Evolutionary conservation across 139 green algal genomes (phyloP), one percentile per base, ranked within the genome.

Genomic region (Tetratostichococcus sp.): DNA sequence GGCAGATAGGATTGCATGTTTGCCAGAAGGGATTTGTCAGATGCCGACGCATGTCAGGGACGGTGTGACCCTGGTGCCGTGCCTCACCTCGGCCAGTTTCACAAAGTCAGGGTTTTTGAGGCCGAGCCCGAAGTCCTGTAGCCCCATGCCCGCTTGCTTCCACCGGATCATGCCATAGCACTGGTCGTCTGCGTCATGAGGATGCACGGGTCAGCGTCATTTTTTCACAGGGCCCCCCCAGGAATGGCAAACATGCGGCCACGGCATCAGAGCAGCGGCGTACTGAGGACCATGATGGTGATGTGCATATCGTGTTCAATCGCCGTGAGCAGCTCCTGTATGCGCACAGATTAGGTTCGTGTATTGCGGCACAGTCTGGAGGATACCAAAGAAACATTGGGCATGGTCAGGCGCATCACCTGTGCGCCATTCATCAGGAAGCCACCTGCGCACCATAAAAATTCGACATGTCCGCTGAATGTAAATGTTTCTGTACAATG

Each of bases 151-250:
- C 59, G 34, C 59, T 39, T 86, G 39, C 77, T 86, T 86, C 81
- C 81, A 86, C 67, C 79, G 77, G 43, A 86, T 86, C 81, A 86
- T 86, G 30, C 81, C 81, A 30, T 78, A 86, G 19, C 32, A 74
- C 30, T 80, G 77, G 77, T 86, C 81, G 59, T 86, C 50, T 62
- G 50, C 50, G 19, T 25, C 50, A 26, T 62, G 26, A 62, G 50
- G 19, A n/a, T 62, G 50, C 50, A 62, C 50, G 22, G 50, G 11
- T 6, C 39, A 6, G 11, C 39, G 39, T 50, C 39, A 11, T 11
- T 6, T 50, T 50, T 6, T 50, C 39, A 50, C 39, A 50, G 39
- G 39, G 8, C n/a, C n/a, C n/a, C n/a, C n/a, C n/a, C n/a, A n/a
- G n/a, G n/a, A n/a, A n/a, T n/a, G n/a, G n/a, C n/a, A n/a, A n/a